Conservation (phyloP, 129 eudicot genomes). For the Centrapalus pauciflorus region DNA sequence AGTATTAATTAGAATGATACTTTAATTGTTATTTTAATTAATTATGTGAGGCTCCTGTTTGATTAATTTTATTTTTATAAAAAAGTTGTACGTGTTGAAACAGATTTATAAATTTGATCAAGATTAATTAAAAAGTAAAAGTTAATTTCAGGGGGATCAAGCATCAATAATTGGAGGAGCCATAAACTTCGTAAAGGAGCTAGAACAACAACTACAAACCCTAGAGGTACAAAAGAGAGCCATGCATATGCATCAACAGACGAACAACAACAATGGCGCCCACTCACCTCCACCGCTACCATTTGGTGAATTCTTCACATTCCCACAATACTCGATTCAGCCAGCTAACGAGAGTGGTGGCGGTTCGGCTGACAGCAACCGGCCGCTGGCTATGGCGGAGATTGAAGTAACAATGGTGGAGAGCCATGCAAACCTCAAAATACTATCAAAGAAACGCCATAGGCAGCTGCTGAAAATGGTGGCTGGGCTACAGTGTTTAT, state of each 20-base stretch:
- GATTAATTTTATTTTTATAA: too few species aligned
- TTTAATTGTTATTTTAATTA: too few species aligned
- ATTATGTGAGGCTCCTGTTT: too few species aligned
- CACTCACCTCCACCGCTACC: slow-evolving; percentile 18
- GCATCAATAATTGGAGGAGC: slow-evolving; percentile 53
- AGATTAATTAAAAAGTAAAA: not conserved
- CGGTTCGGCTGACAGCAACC: not conserved
- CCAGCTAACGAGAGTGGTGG: not conserved
- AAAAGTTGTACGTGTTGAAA: too few species aligned
- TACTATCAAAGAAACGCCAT: slow-evolving; percentile 32
- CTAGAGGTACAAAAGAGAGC: slow-evolving; percentile 27
- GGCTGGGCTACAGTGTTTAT: slow-evolving; percentile 31
- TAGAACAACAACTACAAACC: slow-evolving; percentile 38
- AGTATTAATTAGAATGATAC: not conserved
- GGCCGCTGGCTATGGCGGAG: slow-evolving; percentile 33
- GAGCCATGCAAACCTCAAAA: slow-evolving; percentile 48
- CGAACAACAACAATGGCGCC: not conserved
- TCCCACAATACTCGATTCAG: slow-evolving; percentile 40
- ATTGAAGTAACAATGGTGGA: slow-evolving; percentile 58
- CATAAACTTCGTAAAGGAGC: slow-evolving; percentile 39
- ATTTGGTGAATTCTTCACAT: slow-evolving; percentile 42
- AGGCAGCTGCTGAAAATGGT: slow-evolving; percentile 37
- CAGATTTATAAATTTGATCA: not conserved
- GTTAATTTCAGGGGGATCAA: slow-evolving; percentile 38
- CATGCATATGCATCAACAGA: slow-evolving; percentile 2